A percentile compares a stretch with the other conserved stretches of the same genome.
These are phyloP conservation scores for Suillus decipiens DNA, from an alignment of 768 basidiomycete species.

Conservation along the genomic window DNA sequence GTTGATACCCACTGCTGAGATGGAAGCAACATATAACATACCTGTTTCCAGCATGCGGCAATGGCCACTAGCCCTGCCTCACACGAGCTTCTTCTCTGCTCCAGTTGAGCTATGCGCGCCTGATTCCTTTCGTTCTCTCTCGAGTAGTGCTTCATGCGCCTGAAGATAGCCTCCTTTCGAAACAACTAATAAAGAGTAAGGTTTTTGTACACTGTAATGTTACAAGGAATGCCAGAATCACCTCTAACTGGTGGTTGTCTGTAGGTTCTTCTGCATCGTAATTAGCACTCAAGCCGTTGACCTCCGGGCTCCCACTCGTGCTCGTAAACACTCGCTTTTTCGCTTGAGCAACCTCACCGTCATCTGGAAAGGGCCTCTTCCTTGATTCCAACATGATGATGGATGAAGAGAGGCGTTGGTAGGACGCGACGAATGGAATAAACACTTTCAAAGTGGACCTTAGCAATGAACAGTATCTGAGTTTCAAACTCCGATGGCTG, in stretches of 20 bases:
- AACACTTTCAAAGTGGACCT: constrained; percentile 17
- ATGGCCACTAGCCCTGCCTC: constrained; percentile 75
- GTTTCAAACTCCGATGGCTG: constrained; percentile 32
- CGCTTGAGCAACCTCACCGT: constrained; percentile 45
- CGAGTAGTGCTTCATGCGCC: constrained; percentile 82
- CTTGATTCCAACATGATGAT: constrained; percentile 51
- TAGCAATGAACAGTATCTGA: constrained; percentile 6
- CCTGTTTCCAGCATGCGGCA: constrained; percentile 80
- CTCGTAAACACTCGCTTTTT: constrained; percentile 61
- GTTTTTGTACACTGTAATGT: too few relatives aligned
- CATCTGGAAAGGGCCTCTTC: constrained; percentile 59
- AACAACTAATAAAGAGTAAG: constrained; percentile 55
- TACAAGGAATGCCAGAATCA: constrained; percentile 28
- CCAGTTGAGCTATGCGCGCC: constrained; percentile 61
- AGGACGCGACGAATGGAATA: constrained; percentile 12
- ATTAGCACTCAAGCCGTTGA: constrained; percentile 46
- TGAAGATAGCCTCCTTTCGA: constrained; percentile 83
- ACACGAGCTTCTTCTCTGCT: constrained; percentile 62
- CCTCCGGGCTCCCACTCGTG: constrained; percentile 51
- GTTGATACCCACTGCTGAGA: constrained; percentile 7
- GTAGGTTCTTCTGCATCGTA: constrained; percentile 43
- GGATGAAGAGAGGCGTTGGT: constrained; percentile 17
- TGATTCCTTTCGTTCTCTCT: constrained; percentile 70
- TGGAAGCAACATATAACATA: constrained; percentile 33
- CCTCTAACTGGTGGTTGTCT: constrained; percentile 66